phyloP scores from a whole-genome alignment of 176 grass and related monocot genomes.

The Musa acuminata region DNA sequence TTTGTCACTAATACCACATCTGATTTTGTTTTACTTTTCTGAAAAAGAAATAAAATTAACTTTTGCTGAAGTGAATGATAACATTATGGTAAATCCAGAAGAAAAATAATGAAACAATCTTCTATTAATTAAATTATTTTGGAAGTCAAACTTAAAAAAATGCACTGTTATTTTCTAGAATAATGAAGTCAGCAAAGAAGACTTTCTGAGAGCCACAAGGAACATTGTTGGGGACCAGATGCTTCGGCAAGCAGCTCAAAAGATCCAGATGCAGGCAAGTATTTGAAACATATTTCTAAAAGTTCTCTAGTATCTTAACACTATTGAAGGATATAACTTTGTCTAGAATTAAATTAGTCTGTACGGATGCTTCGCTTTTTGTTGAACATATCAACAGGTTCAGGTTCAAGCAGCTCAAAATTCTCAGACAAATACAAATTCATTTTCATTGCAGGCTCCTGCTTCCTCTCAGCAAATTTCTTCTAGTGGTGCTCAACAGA shows the following conservation, averaged over 20 bases:
- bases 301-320: not conserved
- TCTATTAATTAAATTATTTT: not conserved
- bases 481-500: slow-evolving; percentile 33
- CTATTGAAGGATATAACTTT: not conserved
- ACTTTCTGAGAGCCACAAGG: slow-evolving; percentile 83
- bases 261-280: slow-evolving; percentile 78
- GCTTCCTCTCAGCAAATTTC: slow-evolving; percentile 49
- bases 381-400: slow-evolving; percentile 30
- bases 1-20: not conserved
- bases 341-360: not conserved
- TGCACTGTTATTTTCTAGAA: slow-evolving; percentile 49
- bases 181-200: slow-evolving; percentile 91
- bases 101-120: not conserved
- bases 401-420: slow-evolving; percentile 36
- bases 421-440: slow-evolving; percentile 41
- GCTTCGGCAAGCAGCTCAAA: slow-evolving; percentile 78
- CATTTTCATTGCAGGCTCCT: slow-evolving; percentile 46
- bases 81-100: not conserved
- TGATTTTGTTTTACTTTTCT: not conserved
- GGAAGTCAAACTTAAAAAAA: not conserved
- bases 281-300: not conserved
- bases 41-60: not conserved
- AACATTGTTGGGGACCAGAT: slow-evolving; percentile 97
- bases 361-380: not conserved
- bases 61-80: not conserved